Evolutionary conservation across 768 basidiomycete species (phyloP), one percentile per base, ranked within the genome.

Genomic region (Lyophyllum decastes): DNA sequence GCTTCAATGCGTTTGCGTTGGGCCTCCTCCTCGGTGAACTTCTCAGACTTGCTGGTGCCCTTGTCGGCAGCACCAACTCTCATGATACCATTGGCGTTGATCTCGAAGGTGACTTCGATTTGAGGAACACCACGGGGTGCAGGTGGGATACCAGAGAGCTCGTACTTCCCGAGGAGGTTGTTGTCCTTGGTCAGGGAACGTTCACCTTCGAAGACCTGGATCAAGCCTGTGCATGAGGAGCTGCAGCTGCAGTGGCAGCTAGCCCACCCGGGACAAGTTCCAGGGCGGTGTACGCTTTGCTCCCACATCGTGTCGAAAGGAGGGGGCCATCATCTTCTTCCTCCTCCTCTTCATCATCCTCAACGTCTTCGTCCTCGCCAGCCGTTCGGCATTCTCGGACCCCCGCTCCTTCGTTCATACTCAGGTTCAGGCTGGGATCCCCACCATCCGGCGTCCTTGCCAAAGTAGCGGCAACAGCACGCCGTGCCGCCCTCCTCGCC

Each of bases 131-230:
- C 95, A 61, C 95, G 93, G 64, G 95, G 95, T 1, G 95, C 91
- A 40, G 96, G 94, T 30, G 96, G 95, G 60, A 98, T 97, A 58
- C 92, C 71, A 44, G 85, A 89, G 38, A 98, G 87, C 76, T 97
- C 95, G 73, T 97, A 98, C 73, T 95, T 95, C 77, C 96, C 95
- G 65, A 98, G 90, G 49, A 90, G 88, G 79, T 97, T 96, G 85
- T 97, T 98, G 78, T 98, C 96, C 86, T 96, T 96, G 63, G 96
- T 98, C 68, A 97, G 78, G 47, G 94, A 87, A 70, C 96, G 94
- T 79, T 98, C 95, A 74, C 95, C 95, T 82, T 98, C 95, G 73
- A 81, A 98, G 62, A 98, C 96, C 76, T 98, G 95, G 75, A 98
- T 95, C 48, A 98, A 78, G 66, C 98, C 95, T 51, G 93, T 95